Evolutionary conservation across 2,329 filamentous ascomycete genomes (phyloP).

Genomic region (Pseudogymnoascus sp.): DNA sequence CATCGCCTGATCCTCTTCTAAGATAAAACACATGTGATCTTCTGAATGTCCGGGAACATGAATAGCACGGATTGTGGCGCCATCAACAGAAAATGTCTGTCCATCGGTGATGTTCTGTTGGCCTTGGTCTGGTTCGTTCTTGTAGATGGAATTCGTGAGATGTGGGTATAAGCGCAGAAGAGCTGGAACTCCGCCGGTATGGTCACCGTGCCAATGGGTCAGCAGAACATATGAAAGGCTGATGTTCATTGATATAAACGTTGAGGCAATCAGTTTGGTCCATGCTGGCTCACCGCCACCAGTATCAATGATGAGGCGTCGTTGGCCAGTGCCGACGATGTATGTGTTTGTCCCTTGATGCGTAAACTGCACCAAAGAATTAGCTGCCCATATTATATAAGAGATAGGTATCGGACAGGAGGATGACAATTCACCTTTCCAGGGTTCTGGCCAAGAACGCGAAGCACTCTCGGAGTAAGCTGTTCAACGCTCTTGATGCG

Average conservation of each 20-base stretch:
- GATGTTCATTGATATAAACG: constrained; percentile 41
- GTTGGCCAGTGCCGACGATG: constrained; percentile 67
- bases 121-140: constrained; percentile 48
- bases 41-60: constrained; percentile 65
- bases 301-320: constrained; percentile 80
- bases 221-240: constrained; percentile 47
- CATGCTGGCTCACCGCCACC: constrained; percentile 46
- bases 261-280: constrained; percentile 62
- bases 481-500: constrained; percentile 66
- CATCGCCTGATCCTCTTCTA: constrained; percentile 69
- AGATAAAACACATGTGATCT: constrained; percentile 72
- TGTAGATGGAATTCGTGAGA: constrained; percentile 50
- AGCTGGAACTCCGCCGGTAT: constrained; percentile 67
- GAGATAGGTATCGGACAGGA: constrained; percentile 37
- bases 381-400: constrained; percentile 52
- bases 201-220: constrained; percentile 88
- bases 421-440: constrained; percentile 54
- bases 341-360: constrained; percentile 90
- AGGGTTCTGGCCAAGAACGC: constrained; percentile 86
- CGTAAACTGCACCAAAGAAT: constrained; percentile 53
- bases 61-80: constrained; percentile 59
- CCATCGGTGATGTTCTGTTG: constrained; percentile 49
- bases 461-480: constrained; percentile 69
- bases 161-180: constrained; percentile 55
- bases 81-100: constrained; percentile 47